These are phyloP conservation scores for Trichoderma virens DNA, from an alignment of 495 filamentous ascomycete species.

Conservation along the genomic window DNA sequence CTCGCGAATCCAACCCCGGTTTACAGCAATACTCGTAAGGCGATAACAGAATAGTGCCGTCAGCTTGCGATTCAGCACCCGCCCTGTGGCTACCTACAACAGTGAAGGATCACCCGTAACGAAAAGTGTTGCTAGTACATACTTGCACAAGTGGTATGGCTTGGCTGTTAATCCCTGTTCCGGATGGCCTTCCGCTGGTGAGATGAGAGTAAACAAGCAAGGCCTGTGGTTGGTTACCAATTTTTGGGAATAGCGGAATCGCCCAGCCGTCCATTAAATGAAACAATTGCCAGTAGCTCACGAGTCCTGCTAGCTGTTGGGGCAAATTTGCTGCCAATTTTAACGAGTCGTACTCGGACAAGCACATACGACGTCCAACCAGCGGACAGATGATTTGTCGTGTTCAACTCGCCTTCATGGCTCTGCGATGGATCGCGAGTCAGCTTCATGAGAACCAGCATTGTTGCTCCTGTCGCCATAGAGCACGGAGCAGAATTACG, in stretches of 20 bases:
- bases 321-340: not conserved
- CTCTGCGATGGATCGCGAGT: not conserved
- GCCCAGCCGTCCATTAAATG: not conserved
- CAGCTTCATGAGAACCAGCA: not conserved
- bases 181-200: conserved; percentile 1
- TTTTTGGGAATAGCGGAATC: not conserved
- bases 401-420: not conserved
- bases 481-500: not conserved
- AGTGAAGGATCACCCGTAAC: not conserved
- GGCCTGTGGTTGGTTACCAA: conserved; percentile 7
- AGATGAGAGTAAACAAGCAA: not conserved
- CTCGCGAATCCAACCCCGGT: not conserved
- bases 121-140: not conserved
- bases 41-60: not conserved
- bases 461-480: not conserved
- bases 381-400: not conserved
- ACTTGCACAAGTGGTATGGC: not conserved
- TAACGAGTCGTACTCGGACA: not conserved
- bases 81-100: not conserved
- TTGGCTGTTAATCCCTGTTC: not conserved
- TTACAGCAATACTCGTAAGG: not conserved
- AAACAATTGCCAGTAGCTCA: not conserved
- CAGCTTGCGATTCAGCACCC: not conserved
- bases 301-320: not conserved
- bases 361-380: not conserved